Evolutionary conservation across 495 filamentous ascomycete genomes (phyloP).

Genomic region (Astrocystis sublimbata): DNA sequence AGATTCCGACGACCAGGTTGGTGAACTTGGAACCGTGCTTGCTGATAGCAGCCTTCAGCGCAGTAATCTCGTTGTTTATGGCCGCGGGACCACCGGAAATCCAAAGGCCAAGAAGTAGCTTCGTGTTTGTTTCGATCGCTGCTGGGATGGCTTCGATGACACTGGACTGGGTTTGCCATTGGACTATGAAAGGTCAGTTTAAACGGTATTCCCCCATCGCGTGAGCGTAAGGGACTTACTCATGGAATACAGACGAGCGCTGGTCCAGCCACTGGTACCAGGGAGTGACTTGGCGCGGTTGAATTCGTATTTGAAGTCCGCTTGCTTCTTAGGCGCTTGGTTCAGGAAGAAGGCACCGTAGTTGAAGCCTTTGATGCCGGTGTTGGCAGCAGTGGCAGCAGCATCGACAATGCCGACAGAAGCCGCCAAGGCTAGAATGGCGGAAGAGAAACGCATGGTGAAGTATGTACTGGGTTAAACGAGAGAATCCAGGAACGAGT

Average conservation of each 20-base stretch:
- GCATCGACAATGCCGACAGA: constrained; percentile 28
- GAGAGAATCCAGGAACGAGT: not conserved
- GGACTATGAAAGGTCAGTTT: constrained; percentile 22
- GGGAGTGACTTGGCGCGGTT: constrained; percentile 64
- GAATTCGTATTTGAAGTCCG: constrained; percentile 68
- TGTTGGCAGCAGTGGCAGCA: constrained; percentile 36
- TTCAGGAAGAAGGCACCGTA: constrained; percentile 64
- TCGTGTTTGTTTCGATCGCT: constrained; percentile 65
- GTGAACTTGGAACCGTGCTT: constrained; percentile 62
- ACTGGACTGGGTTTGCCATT: constrained; percentile 56
- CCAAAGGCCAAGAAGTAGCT: constrained; percentile 73
- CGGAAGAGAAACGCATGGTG: constrained; percentile 38
- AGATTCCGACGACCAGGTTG: constrained; percentile 70
- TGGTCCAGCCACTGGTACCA: constrained; percentile 67
- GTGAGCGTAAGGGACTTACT: constrained; percentile 28
- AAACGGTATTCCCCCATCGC: not conserved
- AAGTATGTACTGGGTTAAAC: not conserved
- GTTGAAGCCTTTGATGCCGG: constrained; percentile 70
- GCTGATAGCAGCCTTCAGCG: constrained; percentile 60
- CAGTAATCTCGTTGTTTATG: constrained; percentile 64
- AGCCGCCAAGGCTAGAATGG: constrained; percentile 37
- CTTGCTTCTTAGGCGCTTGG: constrained; percentile 58
- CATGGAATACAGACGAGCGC: constrained; percentile 53
- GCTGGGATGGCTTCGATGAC: constrained; percentile 66
- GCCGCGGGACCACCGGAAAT: constrained; percentile 58